phyloP scores from a whole-genome alignment of 2,329 filamentous ascomycete species.

The Aspergillus sp. region DNA sequence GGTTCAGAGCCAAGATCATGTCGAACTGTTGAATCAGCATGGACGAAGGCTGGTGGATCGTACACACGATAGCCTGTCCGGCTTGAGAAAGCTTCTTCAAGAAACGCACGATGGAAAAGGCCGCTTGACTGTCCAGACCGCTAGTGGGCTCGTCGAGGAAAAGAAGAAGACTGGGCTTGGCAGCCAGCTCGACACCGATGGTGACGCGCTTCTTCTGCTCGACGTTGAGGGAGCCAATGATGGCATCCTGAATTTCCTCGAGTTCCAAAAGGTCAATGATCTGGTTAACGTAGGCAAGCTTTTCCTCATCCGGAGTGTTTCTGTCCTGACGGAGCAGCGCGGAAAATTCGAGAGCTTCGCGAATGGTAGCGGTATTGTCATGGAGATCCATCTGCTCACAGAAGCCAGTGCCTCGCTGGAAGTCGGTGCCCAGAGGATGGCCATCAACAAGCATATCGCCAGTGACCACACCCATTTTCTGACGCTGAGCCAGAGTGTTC shows the following conservation, averaged over 20 bases:
- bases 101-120: constrained; percentile 68
- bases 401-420: constrained; percentile 70
- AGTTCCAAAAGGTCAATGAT: constrained; percentile 68
- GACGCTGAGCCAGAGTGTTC: constrained; percentile 74
- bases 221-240: constrained; percentile 65
- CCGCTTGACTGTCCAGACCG: constrained; percentile 69
- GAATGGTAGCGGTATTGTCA: constrained; percentile 65
- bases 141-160: constrained; percentile 74
- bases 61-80: constrained; percentile 72
- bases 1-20: constrained; percentile 69
- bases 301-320: constrained; percentile 58
- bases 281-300: constrained; percentile 66
- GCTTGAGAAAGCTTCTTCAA: constrained; percentile 66
- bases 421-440: constrained; percentile 60
- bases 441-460: constrained; percentile 75
- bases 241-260: constrained; percentile 65
- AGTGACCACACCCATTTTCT: constrained; percentile 64
- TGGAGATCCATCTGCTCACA: constrained; percentile 73
- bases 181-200: constrained; percentile 72
- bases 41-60: constrained; percentile 71
- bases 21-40: constrained; percentile 72
- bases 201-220: constrained; percentile 72
- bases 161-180: constrained; percentile 66
- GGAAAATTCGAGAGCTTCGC: constrained; percentile 70
- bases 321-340: constrained; percentile 64